Conservation (phyloP, 176 grass and related monocot species). For the Triticum timopheevii region DNA sequence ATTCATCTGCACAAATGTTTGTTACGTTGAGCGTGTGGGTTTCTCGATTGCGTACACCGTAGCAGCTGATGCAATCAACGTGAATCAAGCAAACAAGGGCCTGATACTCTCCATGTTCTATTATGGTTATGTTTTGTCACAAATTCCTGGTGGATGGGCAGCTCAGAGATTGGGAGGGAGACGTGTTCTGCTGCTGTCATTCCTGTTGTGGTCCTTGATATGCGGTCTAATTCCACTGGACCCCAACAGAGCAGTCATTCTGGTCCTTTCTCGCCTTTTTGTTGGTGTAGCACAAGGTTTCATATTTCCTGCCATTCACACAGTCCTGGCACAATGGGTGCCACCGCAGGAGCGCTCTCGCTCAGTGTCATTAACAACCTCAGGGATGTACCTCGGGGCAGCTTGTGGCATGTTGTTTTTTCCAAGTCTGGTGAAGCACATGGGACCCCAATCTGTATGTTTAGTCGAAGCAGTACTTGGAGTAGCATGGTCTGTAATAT, state of each 20-base stretch:
- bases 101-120: conserved; percentile 11
- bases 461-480: conserved; percentile 13
- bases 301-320: conserved; percentile 20
- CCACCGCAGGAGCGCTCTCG: conserved; percentile 4
- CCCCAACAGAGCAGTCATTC: neutral
- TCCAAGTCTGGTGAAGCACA: conserved; percentile 12
- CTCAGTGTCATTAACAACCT: conserved; percentile 11
- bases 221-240: conserved; percentile 10
- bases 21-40: neutral
- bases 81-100: conserved; percentile 13
- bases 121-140: conserved; percentile 10
- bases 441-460: conserved; percentile 6
- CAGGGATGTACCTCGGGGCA: conserved; percentile 15
- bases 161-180: conserved; percentile 24
- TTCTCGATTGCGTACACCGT: conserved; percentile 15
- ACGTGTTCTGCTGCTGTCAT: conserved; percentile 13
- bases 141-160: conserved; percentile 23
- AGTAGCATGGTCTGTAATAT: conserved; percentile 9
- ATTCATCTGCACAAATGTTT: conserved; percentile 18
- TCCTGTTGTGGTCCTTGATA: conserved; percentile 10
- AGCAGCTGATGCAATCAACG: neutral
- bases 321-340: conserved; percentile 9
- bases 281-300: conserved; percentile 15
- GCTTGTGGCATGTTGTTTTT: conserved; percentile 9
- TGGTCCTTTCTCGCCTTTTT: conserved; percentile 22